Base-by-base conservation (phyloP, 495 filamentous ascomycete genomes). In the Monascus purpureus region DNA sequence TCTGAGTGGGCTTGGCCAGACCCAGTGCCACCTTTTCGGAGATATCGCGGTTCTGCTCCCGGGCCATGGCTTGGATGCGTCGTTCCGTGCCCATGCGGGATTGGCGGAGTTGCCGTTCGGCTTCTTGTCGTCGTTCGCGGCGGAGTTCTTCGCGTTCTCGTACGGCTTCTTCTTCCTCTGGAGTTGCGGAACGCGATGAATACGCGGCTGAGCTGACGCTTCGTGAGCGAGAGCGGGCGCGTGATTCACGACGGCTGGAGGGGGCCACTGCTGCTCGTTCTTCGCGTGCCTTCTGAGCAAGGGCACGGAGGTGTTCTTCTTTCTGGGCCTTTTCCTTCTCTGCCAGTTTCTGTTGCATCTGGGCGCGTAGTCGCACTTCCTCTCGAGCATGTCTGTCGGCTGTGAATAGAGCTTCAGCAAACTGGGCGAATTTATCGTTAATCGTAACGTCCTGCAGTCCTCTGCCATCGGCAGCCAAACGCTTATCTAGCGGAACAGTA, bases 381-480 rank as follows among this genome's bases (percentile, higher is more conserved):
- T 96, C 90, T 41, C 90, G 68, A 6, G 92, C 88, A 52, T 96
- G 92, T 18, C 90, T 63, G 52, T 99, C 90, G 15, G 90, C 90
- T 35, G 86, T 90, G 49, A 87, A 85, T 16, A 99, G 60, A 1
- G 87, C 84, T 61, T 99, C 90, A 0, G 85, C 77, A 53, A 99
- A 93, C 52, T 90, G 82, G 13, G 90, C 87, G 47, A 96, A 96
- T 47, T 96, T 99, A 63, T 99, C 90, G 57, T 96, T 99, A 50
- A 99, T 96, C 14, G 85, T 78, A 20, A 94, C 81, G 57, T 99
- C 90, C 52, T 93, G 82, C 42, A 96, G 57, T 6, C 83, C 83
- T 45, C 92, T 73, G 2, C 90, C 90, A 58, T 95, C 87, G 1
- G 90, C 86, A n/a, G 90, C 90, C 40, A 99, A 59, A 50, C 90